Base-by-base conservation (phyloP, 2,329 filamentous ascomycete genomes). In the Penicillium sp. region DNA sequence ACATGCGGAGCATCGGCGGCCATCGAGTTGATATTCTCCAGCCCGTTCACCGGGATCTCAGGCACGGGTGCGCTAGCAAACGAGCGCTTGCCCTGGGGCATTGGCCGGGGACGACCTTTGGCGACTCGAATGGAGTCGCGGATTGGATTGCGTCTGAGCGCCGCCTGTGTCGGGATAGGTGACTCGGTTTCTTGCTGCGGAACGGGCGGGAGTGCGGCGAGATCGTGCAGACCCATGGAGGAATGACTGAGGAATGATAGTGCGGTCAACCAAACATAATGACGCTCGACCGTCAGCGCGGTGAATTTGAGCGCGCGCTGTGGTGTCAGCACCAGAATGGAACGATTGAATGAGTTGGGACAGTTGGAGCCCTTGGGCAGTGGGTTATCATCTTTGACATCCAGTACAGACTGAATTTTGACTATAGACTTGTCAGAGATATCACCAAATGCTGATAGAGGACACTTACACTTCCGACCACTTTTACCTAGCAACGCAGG, bases 241-340 rank as follows among this genome's bases (percentile, higher is more conserved):
- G 89, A 94, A 60, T 95, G 88, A 9, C 90, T 89, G 20, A 98
- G 73, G 76, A 96, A 98, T 0, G 89, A 95, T 13, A 98, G 72
- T 1, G 92, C 87, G 13, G 87, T 95, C 41, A 98, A 71, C 92
- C 92, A 98, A 32, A 95, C 70, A 56, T 93, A 94, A 63, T 98
- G 92, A 11, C 92, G 80, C 50, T 96, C 92, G 22, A 82, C 71
- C 14, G 80, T 83, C 11, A 76, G 71, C 0, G 92, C 86, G 0
- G 92, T 98, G 61, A 98, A 96, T 60, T 98, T 98, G 40, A 98
- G 74, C 1, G 92, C 92, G 52, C 92, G 79, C 54, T 94, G 84
- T 1, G 92, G 90, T 3, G 92, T 98, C 33, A 98, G 66, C 49
- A 98, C 95, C 32, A 98, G 69, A 52, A 98, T 96, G 0, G 92